These are phyloP conservation scores for Lentithecium fluviatile DNA, from an alignment of 495 filamentous ascomycete species.

Conservation along the genomic window DNA sequence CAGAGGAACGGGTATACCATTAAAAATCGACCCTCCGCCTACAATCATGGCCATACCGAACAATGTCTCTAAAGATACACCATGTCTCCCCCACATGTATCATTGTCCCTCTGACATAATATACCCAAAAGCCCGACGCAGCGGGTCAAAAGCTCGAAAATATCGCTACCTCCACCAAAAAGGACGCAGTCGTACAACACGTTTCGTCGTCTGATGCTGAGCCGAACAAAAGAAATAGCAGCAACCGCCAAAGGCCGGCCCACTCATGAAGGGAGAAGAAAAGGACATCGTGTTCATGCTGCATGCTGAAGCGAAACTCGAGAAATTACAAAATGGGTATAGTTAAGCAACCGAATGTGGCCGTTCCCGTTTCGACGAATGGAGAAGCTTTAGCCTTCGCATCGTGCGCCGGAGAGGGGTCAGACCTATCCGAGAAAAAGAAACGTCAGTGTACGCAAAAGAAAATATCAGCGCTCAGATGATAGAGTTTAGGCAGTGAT, in stretches of 20 bases:
- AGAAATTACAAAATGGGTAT: conserved; percentile 18
- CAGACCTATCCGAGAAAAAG: conserved; percentile 21
- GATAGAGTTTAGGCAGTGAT: conserved; percentile 12
- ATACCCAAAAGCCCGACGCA: too few relatives aligned
- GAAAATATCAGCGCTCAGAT: neutral
- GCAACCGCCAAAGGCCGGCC: neutral
- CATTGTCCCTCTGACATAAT: neutral
- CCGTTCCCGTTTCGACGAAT: conserved; percentile 25
- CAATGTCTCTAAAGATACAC: conserved; percentile 4
- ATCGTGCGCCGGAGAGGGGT: conserved; percentile 31
- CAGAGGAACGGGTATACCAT: conserved; percentile 19
- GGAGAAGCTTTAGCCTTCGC: conserved; percentile 27
- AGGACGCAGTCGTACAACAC: conserved; percentile 12
- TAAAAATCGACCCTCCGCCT: conserved; percentile 4
- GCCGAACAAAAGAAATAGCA: conserved; percentile 9
- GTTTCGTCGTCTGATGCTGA: conserved; percentile 13
- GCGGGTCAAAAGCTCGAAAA: too few relatives aligned
- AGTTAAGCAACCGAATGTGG: conserved; percentile 22
- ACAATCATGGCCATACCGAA: neutral
- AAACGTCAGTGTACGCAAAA: conserved; percentile 9
- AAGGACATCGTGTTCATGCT: conserved; percentile 10
- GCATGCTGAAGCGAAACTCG: neutral
- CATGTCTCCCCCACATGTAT: conserved; percentile 3
- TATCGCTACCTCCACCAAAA: neutral
- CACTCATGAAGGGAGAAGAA: conserved; percentile 12